Evolutionary conservation across 805 yeast genomes (phyloP), one percentile per base, ranked within the genome.

Genomic region (Candida verbasci): DNA sequence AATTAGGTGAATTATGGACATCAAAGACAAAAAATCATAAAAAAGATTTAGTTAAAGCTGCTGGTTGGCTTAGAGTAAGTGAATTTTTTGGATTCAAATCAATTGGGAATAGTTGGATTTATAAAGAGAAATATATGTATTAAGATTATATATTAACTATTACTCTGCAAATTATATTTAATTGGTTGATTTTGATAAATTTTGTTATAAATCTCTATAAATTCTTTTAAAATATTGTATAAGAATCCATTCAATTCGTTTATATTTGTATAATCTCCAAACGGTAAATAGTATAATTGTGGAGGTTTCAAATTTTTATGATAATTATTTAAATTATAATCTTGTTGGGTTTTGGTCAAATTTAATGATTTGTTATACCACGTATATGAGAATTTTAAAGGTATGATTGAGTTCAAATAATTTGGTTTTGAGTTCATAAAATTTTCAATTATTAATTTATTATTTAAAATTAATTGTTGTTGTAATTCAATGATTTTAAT

Each of bases 41-140:
- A 56, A 79, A 76, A 47, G 84, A 85, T 51, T 53, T 70, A 33
- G 55, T 59, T 31, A 62, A 73, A 48, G 86, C 91, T 3, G 84
- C 89, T 2, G 76, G 79, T 9, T 81, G 88, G 80, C 72, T 76
- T 39, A 65, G 89, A 28, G 58, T 76, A 22, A 82, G 86, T 11
- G 87, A 79, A 36, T 59, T 68, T 20, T 68, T 71, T 44, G 88
- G 88, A 3, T 72, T 72, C 16, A 72, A 68, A 44, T 58, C 79
- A 38, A 72, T 79, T 17, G 89, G 88, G 0, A 78, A 81, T 39
- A 74, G 79, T 41, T 83, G 91, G 91, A 80, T 82, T 24, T 77
- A 81, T 60, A 82, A 80, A 55, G 77, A 76, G 31, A 82, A 82
- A 61, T 82, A 83, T 49, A 53, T 27, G 28, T 14, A 29, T 8